These are phyloP conservation scores for Phytophthora pluvialis DNA, from an alignment of 352 stramenopile species.

Conservation along the genomic window DNA sequence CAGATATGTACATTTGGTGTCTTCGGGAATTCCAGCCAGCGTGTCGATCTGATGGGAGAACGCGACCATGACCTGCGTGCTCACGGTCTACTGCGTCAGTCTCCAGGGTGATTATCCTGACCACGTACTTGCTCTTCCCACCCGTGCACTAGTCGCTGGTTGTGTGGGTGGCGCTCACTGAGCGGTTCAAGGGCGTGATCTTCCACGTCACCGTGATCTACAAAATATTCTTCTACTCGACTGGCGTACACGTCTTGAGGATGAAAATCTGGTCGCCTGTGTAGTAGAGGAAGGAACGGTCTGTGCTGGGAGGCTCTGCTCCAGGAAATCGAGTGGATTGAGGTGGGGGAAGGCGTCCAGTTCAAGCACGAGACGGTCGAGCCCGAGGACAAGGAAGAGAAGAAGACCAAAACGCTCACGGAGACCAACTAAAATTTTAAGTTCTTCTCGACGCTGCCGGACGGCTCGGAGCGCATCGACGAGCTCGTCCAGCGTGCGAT, in stretches of 20 bases:
- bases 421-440: conserved; percentile 37
- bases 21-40: conserved; percentile 49
- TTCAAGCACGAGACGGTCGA: conserved; percentile 39
- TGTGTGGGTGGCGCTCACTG: too few relatives aligned
- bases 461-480: conserved; percentile 50
- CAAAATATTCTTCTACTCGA: conserved; percentile 83
- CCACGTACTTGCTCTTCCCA: too few relatives aligned
- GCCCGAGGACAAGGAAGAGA: conserved; percentile 25
- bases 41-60: conserved; percentile 81
- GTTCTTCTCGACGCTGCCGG: conserved; percentile 29
- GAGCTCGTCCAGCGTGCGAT: conserved; percentile 42
- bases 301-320: conserved; percentile 51
- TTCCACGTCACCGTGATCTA: too few relatives aligned
- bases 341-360: conserved; percentile 35
- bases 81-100: conserved; percentile 79
- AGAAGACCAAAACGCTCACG: conserved; percentile 31
- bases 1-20: conserved; percentile 5
- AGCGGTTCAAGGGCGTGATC: too few relatives aligned
- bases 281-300: conserved; percentile 84
- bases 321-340: conserved; percentile 49
- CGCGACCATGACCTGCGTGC: conserved; percentile 71
- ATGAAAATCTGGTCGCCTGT: conserved; percentile 74
- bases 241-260: conserved; percentile 84
- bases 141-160: too few relatives aligned
- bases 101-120: too few relatives aligned